Evolutionary conservation across 345 rosid genomes (phyloP).

Genomic region (Linum usitatissimum): DNA sequence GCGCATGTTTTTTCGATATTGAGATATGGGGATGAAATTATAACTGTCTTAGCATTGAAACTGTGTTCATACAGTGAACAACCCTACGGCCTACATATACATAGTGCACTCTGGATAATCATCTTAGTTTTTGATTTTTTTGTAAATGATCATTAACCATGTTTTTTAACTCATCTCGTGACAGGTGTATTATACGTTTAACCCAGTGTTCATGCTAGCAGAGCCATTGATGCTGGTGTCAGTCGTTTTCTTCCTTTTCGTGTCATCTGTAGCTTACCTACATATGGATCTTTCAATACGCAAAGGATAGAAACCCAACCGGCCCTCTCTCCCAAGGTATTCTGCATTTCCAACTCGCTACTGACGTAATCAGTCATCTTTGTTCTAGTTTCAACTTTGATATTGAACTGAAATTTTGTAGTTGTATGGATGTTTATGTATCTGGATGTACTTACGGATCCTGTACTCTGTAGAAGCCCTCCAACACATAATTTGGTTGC

Average conservation of each 20-base stretch:
- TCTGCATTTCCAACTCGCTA: not conserved
- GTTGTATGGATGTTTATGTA: not conserved
- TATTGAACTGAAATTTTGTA: slow-evolving; percentile 1
- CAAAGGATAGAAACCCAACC: slow-evolving; percentile 23
- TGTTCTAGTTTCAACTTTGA: not conserved
- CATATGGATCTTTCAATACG: slow-evolving; percentile 67
- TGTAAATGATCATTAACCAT: not conserved
- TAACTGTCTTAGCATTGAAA: not conserved
- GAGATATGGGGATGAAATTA: not conserved
- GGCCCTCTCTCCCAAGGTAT: not conserved
- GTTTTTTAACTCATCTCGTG: not conserved
- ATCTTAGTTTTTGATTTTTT: not conserved
- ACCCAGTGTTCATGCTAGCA: slow-evolving; percentile 89
- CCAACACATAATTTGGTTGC: too few relatives aligned
- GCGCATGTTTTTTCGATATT: not conserved
- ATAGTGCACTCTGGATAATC: not conserved
- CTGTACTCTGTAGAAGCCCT: too few relatives aligned
- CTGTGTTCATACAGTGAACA: too few relatives aligned
- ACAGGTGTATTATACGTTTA: slow-evolving; percentile 91
- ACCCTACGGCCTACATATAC: too few relatives aligned
- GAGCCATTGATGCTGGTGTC: slow-evolving; percentile 88
- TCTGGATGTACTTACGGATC: too few relatives aligned
- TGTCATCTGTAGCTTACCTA: slow-evolving; percentile 68
- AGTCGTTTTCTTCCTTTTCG: slow-evolving; percentile 62
- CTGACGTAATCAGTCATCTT: not conserved